Evolutionary conservation across 768 basidiomycete genomes (phyloP), one percentile per base, ranked within the genome.

Genomic region (Gymnopilus junonius): DNA sequence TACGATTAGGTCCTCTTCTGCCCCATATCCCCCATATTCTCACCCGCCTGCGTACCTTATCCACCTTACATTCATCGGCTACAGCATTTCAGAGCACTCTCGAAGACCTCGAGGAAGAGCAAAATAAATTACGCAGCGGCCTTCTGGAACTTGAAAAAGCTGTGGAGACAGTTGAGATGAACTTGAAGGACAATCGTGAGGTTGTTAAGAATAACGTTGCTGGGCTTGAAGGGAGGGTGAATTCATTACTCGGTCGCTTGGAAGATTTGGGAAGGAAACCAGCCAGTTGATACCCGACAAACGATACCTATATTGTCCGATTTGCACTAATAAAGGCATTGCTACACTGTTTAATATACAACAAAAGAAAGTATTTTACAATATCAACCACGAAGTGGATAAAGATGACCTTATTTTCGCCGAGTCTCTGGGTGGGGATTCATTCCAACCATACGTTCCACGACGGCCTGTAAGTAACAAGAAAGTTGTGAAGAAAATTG

Each of bases 11-110:
- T 4, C 92, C 91, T 0, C 82, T 87, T 0, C 81, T 94, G 1
- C 90, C 92, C 0, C 92, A 93, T 65, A 91, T 94, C 45, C 92
- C 96, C 1, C 94, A 97, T 67, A 90, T 99, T 23, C 84, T 99
- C 25, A 87, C 92, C 3, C 92, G 97, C 14, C 77, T 99, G 37
- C 87, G 93, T 39, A 95, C 95, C 10, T 82, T 99, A 4, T 88
- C 93, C 8, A 72, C 86, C 0, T 75, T 99, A 62, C 97, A 99
- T 70, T 83, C 89, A 0, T 88, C 92, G 51, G 94, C 97, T 0
- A 83, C 89, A 1, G 85, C 89, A 25, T 95, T 98, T 69, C 85
- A 90, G 55, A 82, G 79, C 21, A 86, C 88, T 2, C 79, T 98
- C 3, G 76, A 82, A 15, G 74, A 81, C 51, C 77, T 96, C 32